Conservation (phyloP, 139 green algal genomes). For the Chlorella sp. region DNA sequence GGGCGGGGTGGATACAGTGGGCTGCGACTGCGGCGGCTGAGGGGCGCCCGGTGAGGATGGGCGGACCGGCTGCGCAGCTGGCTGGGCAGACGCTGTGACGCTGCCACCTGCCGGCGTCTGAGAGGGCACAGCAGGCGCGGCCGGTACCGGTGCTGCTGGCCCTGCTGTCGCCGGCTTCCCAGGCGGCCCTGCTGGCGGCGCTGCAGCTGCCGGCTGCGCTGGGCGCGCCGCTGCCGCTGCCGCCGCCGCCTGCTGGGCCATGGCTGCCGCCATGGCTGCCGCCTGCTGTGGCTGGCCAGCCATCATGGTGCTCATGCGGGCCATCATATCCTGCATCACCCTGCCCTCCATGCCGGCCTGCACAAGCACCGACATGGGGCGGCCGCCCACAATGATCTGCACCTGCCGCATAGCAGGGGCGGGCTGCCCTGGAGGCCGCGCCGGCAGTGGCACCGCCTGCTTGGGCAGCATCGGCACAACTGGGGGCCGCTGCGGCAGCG, state of each 20-base stretch:
- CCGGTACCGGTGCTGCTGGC: not conserved
- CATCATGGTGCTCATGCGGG: not conserved
- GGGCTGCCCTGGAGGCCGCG: not conserved
- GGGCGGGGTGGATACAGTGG: no score
- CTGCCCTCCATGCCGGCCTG: not conserved
- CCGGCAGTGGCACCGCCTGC: no score
- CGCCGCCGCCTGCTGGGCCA: not conserved
- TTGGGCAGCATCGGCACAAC: no score
- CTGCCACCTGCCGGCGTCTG: not conserved
- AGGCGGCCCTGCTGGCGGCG: not conserved
- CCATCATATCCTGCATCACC: not conserved
- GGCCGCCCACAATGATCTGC: not conserved
- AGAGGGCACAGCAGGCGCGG: not conserved
- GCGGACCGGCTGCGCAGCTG: no score
- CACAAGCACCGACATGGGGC: not conserved
- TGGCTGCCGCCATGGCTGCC: not conserved
- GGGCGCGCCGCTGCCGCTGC: not conserved
- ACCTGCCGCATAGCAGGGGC: not conserved
- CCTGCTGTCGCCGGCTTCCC: not conserved
- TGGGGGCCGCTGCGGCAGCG: not conserved
- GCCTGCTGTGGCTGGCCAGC: not conserved
- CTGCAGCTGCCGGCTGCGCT: not conserved
- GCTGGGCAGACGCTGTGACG: not conserved
- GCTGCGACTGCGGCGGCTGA: no score
- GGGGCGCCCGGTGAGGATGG: no score